Percentiles rank a stretch among this genome's conserved stretches.
Conservation (phyloP, 202 grass and related monocot species). For the Saccharum hybrid region DNA sequence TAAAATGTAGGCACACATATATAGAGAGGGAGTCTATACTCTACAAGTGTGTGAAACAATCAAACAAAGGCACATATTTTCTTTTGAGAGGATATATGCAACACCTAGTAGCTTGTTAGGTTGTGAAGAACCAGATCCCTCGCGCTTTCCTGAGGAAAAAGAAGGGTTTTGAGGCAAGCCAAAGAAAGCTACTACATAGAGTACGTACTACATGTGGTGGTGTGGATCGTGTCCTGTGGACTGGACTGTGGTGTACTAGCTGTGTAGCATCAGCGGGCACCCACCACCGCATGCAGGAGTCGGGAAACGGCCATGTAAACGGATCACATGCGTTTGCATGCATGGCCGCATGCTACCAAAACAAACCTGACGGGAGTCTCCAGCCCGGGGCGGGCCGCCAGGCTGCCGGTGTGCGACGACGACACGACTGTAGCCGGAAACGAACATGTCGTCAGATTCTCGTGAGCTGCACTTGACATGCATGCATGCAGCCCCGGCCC, state of each 20-base stretch:
- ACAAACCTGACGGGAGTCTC: background rate
- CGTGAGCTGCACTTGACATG: background rate
- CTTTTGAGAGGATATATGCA: no score
- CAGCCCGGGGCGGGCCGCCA: no score
- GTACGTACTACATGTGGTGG: no score
- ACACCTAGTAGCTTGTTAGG: no score
- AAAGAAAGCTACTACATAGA: background rate
- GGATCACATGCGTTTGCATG: constrained; percentile 16
- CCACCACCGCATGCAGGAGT: background rate
- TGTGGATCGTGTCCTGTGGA: no score
- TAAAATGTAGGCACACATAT: no score
- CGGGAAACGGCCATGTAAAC: no score
- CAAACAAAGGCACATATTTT: background rate
- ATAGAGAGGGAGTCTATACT: background rate
- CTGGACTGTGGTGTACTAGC: no score
- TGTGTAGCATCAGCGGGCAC: background rate
- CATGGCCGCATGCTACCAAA: background rate
- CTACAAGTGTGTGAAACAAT: background rate
- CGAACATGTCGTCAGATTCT: no score
- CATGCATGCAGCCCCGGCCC: background rate
- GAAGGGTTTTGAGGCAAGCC: background rate
- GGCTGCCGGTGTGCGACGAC: no score
- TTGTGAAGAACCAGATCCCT: background rate
- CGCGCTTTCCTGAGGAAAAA: background rate
- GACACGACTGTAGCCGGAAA: no score